A percentile compares a stretch with the other conserved stretches of the same genome.
Evolutionary conservation across 305 asterid genomes (phyloP).

Genomic region (Fraxinus baroniana): DNA sequence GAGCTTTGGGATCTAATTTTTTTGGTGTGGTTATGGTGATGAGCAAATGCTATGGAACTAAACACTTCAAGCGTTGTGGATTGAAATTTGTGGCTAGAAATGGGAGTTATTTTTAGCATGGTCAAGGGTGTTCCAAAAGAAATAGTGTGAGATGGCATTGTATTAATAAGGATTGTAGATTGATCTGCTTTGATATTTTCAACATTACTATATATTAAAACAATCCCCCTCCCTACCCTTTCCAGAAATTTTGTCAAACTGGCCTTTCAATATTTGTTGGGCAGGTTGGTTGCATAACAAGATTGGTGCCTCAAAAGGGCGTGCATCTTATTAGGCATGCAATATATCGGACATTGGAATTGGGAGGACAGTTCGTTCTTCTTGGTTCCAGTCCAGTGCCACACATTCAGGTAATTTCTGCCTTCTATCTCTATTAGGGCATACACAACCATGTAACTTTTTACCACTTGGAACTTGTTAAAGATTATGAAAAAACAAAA

Average conservation of each 20-base stretch:
- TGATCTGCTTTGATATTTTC: neutral
- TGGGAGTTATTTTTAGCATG: neutral
- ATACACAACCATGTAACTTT: constrained; percentile 2
- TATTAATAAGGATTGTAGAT: neutral
- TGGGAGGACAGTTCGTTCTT: constrained; percentile 95
- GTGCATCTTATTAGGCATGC: constrained; percentile 98
- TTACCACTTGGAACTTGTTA: neutral
- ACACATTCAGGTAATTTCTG: constrained; percentile 68
- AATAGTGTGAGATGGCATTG: neutral
- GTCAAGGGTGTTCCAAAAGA: neutral
- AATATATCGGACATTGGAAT: constrained; percentile 75
- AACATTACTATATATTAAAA: neutral
- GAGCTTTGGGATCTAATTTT: neutral
- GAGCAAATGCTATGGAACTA: neutral
- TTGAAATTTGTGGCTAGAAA: neutral
- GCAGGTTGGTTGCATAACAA: constrained; percentile 95
- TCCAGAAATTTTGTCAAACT: neutral
- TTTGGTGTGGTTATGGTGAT: neutral
- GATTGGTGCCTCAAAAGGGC: constrained; percentile 98
- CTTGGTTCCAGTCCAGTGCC: constrained; percentile 98
- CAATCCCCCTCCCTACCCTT: neutral
- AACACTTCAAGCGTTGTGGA: neutral
- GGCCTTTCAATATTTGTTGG: constrained; percentile 8
- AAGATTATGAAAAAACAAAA: neutral
- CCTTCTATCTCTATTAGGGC: constrained; percentile 5